Evolutionary conservation across 1,139 yeast genomes (phyloP), one percentile per base, ranked within the genome.

Genomic region (Candida gigantensis): DNA sequence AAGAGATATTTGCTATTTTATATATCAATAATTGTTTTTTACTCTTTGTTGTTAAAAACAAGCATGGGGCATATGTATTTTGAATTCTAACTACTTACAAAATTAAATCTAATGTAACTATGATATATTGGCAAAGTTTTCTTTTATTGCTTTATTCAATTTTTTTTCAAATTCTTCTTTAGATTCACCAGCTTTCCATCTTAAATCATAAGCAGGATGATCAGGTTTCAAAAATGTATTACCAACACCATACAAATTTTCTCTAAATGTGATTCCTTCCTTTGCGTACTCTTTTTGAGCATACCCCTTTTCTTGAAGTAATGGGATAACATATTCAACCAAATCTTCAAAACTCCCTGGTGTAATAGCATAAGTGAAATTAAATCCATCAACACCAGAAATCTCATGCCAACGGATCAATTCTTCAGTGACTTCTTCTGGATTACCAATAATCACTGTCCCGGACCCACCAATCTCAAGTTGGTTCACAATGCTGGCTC

Each of bases 131-230:
- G 25, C 24, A 32, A 45, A 46, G 7, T 41, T 32, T 21, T 46
- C 42, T 24, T 37, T 32, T 42, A 30, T 40, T 26, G 41, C 57
- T 55, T 24, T 51, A 44, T 33, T 42, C 44, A 30, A 55, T 40
- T 43, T 46, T 9, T 31, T 28, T 34, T 66, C 72, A 41, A 63
- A 64, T 20, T 62, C 65, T 38, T 60, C 63, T 40, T 52, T 58
- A 1, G 64, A 39, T 39, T 58, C 66, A 12, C 58, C 64, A 9
- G 62, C 57, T 30, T 48, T 52, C 74, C 74, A 68, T 52, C 68
- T 60, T 28, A 67, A 49, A 3, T 49, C 50, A 43, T 64, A 46
- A 8, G 73, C 72, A 7, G 68, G 69, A 42, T 68, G 73, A 46
- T 51, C 43, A 5, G 51, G 49, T 28, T 37, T 40, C 16, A 55